These are phyloP conservation scores for Ceratocystis cubensis DNA, from an alignment of 2,329 filamentous ascomycete species.

Conservation along the genomic window DNA sequence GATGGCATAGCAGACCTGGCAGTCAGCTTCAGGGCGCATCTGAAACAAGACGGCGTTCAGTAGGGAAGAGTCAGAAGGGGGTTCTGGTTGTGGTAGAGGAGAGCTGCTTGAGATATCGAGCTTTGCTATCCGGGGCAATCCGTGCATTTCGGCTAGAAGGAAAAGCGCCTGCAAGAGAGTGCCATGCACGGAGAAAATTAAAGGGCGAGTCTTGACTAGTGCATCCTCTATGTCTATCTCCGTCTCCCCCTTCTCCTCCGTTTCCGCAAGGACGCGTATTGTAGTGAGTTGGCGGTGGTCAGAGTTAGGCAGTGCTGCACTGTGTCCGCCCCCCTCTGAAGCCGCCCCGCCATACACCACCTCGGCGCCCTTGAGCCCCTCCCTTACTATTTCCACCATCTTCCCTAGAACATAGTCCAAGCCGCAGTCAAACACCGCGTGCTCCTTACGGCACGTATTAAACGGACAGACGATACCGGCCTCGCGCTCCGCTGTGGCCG, in stretches of 20 bases:
- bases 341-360: slow-evolving; percentile 11
- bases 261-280: not conserved
- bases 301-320: not conserved
- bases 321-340: not conserved
- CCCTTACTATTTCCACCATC: slow-evolving; percentile 47
- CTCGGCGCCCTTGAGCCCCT: slow-evolving; percentile 37
- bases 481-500: slow-evolving; percentile 51
- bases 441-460: slow-evolving; percentile 51
- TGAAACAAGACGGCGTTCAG: slow-evolving; percentile 48
- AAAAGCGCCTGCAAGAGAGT: slow-evolving; percentile 11
- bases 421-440: slow-evolving; percentile 64
- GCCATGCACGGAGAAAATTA: not conserved
- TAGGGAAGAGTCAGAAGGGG: not conserved
- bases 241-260: not conserved
- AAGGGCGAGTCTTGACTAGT: not conserved
- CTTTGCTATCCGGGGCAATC: not conserved
- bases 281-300: slow-evolving; percentile 3
- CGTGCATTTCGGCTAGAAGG: slow-evolving; percentile 6
- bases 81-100: not conserved
- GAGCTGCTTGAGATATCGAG: slow-evolving; percentile 3
- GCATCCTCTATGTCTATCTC: not conserved
- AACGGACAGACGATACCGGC: slow-evolving; percentile 67
- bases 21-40: slow-evolving; percentile 63
- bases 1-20: slow-evolving; percentile 73
- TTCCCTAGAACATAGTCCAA: slow-evolving; percentile 66